A percentile compares a stretch with the other conserved stretches of the same genome.
Evolutionary conservation across 2,329 filamentous ascomycete genomes (phyloP).

Genomic region (Arthrobotrys sphaeroides): DNA sequence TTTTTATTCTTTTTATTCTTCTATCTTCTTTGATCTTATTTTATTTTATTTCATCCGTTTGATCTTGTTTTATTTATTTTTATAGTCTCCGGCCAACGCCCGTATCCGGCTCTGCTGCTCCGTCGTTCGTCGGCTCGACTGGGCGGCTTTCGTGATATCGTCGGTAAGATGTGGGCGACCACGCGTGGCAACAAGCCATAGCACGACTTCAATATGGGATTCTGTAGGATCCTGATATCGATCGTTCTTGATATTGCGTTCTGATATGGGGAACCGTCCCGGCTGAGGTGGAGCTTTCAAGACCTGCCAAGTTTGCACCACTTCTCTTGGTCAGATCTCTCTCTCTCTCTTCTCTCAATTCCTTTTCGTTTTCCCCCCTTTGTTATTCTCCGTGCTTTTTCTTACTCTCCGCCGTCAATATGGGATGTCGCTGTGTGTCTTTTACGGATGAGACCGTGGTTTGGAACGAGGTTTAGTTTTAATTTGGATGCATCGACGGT

Average conservation of each 20-base stretch:
- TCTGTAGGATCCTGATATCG: neutral
- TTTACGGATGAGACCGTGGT: neutral
- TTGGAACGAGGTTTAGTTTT: neutral
- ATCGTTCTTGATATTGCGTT: neutral
- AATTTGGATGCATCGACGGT: conserved; percentile 7
- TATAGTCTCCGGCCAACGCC: no score
- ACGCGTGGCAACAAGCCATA: conserved; percentile 11
- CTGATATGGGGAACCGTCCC: neutral
- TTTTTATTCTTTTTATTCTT: neutral
- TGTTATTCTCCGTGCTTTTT: no score
- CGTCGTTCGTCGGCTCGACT: conserved; percentile 4
- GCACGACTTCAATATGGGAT: neutral
- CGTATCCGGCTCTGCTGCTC: neutral
- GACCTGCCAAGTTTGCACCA: neutral
- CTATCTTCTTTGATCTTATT: neutral
- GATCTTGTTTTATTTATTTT: neutral
- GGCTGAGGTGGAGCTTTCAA: neutral
- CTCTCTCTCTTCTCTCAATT: neutral
- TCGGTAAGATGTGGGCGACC: conserved; percentile 5
- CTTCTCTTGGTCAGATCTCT: neutral
- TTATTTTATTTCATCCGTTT: neutral
- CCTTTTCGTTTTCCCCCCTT: no score
- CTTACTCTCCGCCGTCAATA: no score
- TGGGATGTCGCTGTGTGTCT: no score
- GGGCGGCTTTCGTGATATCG: neutral